Evolutionary conservation across 2,329 filamentous ascomycete genomes (phyloP), one percentile per base, ranked within the genome.

Genomic region (Aspergillus quadrilineatus): DNA sequence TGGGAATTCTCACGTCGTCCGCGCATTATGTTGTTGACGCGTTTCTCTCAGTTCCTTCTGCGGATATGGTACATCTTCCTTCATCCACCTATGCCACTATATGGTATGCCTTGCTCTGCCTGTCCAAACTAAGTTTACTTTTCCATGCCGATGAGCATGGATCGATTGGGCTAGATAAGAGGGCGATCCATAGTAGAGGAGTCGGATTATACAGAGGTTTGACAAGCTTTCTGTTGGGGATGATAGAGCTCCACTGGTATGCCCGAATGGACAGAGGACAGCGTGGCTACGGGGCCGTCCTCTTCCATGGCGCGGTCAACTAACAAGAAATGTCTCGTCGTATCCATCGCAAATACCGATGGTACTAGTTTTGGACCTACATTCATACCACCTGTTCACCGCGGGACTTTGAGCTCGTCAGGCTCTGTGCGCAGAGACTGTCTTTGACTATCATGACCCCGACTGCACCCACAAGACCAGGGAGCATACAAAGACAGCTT

Each of bases 31-130:
- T 57, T 14, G 17, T 58, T 28, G 28, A 42, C 12, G 44, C 50
- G 4, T 60, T 48, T 22, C 34, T 53, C 10, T 4, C n/a, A 7
- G 37, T 49, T 10, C 58, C 58, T 6, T 9, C 44, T 10, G n/a
- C 46, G 15, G 26, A 32, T 17, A 41, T 30, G 3, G 30, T 45
- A 4, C 48, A 59, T 14, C 54, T 59, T 10, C 50, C 59, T 9
- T 8, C 52, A n/a, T 43, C 56, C 1, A 26, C 50, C 1, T 59
- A 57, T 6, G 41, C 37, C 6, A 59, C 50, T 7, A 43, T 56
- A 10, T 61, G 59, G 59, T 61, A 59, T 30, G 36, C 37, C 1
- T 22, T 61, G 9, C 37, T 61, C 14, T n/a, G 48, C 0, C 50
- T 61, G 8, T 47, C 50, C 14, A 59, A 61, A 32, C 34, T 53